Conservation (phyloP, 2,329 filamentous ascomycete genomes). For the Teratosphaeria gauchensis region DNA sequence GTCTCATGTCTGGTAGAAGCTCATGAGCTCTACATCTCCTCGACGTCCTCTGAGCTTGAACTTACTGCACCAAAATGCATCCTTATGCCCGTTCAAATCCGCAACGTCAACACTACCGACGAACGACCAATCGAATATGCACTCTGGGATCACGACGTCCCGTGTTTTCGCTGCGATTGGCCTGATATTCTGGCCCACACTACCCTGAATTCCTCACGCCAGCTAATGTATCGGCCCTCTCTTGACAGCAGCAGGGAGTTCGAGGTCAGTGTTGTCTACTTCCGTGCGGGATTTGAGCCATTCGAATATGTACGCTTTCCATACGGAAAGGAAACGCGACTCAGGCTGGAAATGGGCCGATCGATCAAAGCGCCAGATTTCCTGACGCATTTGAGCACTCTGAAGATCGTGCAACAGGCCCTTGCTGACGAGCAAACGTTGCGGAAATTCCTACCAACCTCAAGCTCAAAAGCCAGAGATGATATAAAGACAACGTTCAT, state of each 20-base stretch:
- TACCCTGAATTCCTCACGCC: conserved; percentile 19
- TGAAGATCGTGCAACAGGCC: conserved; percentile 37
- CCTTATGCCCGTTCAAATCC: conserved; percentile 35
- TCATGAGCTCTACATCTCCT: background rate
- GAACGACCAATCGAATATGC: conserved; percentile 2
- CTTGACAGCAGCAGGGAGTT: conserved; percentile 8
- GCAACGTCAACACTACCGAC: conserved; percentile 26
- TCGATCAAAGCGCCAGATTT: conserved; percentile 39
- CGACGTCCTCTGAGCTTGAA: background rate
- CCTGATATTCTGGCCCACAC: conserved; percentile 25
- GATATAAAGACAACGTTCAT: conserved; percentile 29
- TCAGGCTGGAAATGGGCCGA: conserved; percentile 29
- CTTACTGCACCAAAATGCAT: conserved; percentile 17
- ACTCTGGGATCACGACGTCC: conserved; percentile 1
- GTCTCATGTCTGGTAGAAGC: background rate
- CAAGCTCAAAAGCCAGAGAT: conserved; percentile 5
- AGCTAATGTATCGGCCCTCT: conserved; percentile 30
- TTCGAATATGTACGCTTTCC: conserved; percentile 27
- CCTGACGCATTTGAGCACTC: conserved; percentile 32
- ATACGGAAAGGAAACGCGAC: conserved; percentile 22
- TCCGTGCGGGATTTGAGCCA: conserved; percentile 34
- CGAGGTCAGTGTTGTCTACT: conserved; percentile 36
- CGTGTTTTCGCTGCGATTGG: conserved; percentile 31
- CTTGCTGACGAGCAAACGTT: conserved; percentile 26
- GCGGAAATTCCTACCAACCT: conserved; percentile 25